phyloP scores from a whole-genome alignment of 345 rosid genomes.

The Ceriops tagal region DNA sequence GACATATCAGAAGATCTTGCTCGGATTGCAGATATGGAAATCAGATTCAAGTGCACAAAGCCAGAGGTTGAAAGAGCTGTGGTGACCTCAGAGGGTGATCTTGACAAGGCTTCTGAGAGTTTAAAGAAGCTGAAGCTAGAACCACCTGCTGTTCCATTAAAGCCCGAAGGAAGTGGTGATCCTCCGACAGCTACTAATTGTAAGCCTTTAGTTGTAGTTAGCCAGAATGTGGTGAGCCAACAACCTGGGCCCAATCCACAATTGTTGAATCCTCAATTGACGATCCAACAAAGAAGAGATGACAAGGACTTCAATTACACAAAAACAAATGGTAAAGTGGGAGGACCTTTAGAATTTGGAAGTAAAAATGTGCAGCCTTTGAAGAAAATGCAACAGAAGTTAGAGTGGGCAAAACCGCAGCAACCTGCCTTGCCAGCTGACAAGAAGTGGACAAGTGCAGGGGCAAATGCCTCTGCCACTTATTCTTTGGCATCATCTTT shows the following conservation, averaged over 20 bases:
- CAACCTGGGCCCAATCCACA: slow-evolving; percentile 33
- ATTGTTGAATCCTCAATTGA: slow-evolving; percentile 25
- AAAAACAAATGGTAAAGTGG: slow-evolving; percentile 33
- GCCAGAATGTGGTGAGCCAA: slow-evolving; percentile 37
- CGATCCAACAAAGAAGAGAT: slow-evolving; percentile 52
- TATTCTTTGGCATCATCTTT: slow-evolving; percentile 53
- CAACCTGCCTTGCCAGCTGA: slow-evolving; percentile 44
- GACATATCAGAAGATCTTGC: slow-evolving; percentile 86
- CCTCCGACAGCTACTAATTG: slow-evolving; percentile 38
- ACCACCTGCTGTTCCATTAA: slow-evolving; percentile 39
- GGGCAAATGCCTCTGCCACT: slow-evolving; percentile 43
- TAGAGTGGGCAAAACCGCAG: slow-evolving; percentile 69
- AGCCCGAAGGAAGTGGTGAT: slow-evolving; percentile 60
- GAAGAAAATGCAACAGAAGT: slow-evolving; percentile 52
- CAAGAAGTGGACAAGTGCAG: slow-evolving; percentile 53
- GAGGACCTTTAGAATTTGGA: slow-evolving; percentile 34
- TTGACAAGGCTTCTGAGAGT: slow-evolving; percentile 57
- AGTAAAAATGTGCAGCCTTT: slow-evolving; percentile 46
- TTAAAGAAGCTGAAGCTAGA: slow-evolving; percentile 51
- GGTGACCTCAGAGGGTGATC: slow-evolving; percentile 69
- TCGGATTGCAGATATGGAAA: slow-evolving; percentile 60
- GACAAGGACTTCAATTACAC: slow-evolving; percentile 63
- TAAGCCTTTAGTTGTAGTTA: slow-evolving; percentile 30
- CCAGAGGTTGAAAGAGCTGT: slow-evolving; percentile 86
- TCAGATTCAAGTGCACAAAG: slow-evolving; percentile 51